Conservation (phyloP, 805 yeast species). For the Dipodascopsis uninucleata region DNA sequence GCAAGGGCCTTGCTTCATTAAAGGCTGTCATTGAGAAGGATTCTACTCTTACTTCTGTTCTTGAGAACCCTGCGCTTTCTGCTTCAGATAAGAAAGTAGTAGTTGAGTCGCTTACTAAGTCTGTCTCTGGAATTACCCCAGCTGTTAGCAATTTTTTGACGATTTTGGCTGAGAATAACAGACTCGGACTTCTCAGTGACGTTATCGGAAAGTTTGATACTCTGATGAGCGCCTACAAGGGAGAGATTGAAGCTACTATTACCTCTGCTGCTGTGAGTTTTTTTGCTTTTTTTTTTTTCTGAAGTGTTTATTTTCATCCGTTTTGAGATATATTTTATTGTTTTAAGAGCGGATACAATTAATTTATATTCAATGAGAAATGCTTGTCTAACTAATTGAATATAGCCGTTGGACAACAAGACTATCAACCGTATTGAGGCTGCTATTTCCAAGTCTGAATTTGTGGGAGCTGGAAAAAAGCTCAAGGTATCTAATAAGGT, state of each 20-base stretch:
- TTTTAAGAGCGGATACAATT: no score
- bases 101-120: constrained; percentile 52
- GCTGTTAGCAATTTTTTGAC: constrained; percentile 73
- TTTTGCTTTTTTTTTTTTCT: background rate
- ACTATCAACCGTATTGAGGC: constrained; percentile 71
- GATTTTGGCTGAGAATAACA: constrained; percentile 91
- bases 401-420: constrained; percentile 69
- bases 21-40: constrained; percentile 57
- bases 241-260: constrained; percentile 88
- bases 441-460: constrained; percentile 70
- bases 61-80: constrained; percentile 81
- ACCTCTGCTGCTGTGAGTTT: constrained; percentile 60
- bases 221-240: constrained; percentile 84
- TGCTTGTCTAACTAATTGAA: no score
- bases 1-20: constrained; percentile 59
- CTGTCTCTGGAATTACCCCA: constrained; percentile 53
- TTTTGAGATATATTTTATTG: no score
- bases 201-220: constrained; percentile 68
- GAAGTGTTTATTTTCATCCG: background rate
- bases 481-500: constrained; percentile 74
- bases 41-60: constrained; percentile 54
- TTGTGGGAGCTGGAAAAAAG: constrained; percentile 82
- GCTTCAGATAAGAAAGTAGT: constrained; percentile 68
- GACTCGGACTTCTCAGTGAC: constrained; percentile 65
- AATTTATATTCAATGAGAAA: no score